These are phyloP conservation scores for Scutellaria barbata DNA, from an alignment of 257 asterid genomes.

Conservation along the genomic window DNA sequence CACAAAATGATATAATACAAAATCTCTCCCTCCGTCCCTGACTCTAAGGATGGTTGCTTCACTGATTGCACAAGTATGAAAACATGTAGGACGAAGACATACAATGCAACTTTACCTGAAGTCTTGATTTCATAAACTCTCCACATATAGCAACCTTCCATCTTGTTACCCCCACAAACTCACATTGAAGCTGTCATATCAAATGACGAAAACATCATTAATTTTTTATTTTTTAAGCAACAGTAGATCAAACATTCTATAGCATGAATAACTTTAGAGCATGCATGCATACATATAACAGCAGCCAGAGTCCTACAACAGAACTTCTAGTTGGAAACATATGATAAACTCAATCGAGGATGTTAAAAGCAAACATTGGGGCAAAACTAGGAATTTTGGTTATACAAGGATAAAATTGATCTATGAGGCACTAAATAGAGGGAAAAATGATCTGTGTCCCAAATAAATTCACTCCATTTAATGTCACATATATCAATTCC, in stretches of 20 bases:
- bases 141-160: conserved; percentile 99
- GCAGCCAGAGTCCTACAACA: background rate
- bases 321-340: no score
- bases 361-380: no score
- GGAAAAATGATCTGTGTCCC: no score
- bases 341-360: no score
- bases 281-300: conserved; percentile 15
- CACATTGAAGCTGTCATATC: conserved; percentile 67
- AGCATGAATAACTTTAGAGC: conserved; percentile 9
- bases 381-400: no score
- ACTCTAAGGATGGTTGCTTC: background rate
- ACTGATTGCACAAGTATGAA: conserved; percentile 5
- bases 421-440: no score
- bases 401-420: background rate
- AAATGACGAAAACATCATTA: conserved; percentile 1
- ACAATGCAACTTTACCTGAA: conserved; percentile 54
- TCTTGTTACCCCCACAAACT: conserved; percentile 81
- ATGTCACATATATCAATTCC: no score
- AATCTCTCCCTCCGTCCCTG: no score
- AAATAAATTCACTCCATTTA: no score
- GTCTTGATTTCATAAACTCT: conserved; percentile 83
- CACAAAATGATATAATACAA: no score
- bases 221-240: conserved; percentile 5
- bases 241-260: conserved; percentile 26
- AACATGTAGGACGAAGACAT: background rate